Percentiles rank a stretch among this genome's conserved stretches.
phyloP scores from a whole-genome alignment of 108 stramenopile species.

The Mayamaea pseudoterrestris region DNA sequence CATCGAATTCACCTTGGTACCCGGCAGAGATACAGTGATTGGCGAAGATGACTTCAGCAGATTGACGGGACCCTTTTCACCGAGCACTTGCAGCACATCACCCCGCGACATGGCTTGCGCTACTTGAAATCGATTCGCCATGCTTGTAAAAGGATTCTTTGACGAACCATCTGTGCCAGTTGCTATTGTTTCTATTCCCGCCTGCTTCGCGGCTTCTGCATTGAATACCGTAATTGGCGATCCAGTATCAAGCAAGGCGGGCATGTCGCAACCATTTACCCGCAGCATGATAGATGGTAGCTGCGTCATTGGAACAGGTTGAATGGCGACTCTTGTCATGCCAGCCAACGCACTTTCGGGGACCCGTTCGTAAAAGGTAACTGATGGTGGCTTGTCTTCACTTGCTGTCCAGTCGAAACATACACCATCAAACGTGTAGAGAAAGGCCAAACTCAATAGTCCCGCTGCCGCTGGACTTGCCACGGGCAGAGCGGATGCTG shows the following conservation, averaged over 20 bases:
- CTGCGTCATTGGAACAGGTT: conserved; percentile 33
- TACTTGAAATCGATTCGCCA: conserved; percentile 31
- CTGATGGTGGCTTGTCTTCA: conserved; percentile 32
- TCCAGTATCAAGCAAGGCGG: conserved; percentile 73
- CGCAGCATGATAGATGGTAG: conserved; percentile 35
- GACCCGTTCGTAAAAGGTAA: conserved; percentile 34
- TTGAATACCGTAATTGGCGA: conserved; percentile 67
- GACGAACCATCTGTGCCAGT: conserved; percentile 6
- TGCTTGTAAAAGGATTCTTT: conserved; percentile 39
- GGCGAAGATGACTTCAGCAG: conserved; percentile 27
- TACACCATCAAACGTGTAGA: conserved; percentile 63
- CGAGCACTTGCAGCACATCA: conserved; percentile 39
- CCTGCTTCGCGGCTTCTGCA: conserved; percentile 42
- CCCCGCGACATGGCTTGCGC: conserved; percentile 38
- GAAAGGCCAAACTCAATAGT: conserved; percentile 45
- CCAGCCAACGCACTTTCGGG: conserved; percentile 12
- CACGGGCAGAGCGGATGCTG: conserved; percentile 56
- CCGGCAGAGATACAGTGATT: conserved; percentile 8
- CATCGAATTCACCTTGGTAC: conserved; percentile 6
- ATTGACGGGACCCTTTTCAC: conserved; percentile 32
- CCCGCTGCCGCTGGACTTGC: conserved; percentile 59
- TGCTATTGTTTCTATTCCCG: conserved; percentile 28
- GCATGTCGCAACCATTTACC: conserved; percentile 46
- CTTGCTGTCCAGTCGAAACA: conserved; percentile 38
- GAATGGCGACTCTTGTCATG: conserved; percentile 25